Base-by-base conservation (phyloP, 228 moss, liverwort and hornwort genomes). In the Sphagnum magellanicum region DNA sequence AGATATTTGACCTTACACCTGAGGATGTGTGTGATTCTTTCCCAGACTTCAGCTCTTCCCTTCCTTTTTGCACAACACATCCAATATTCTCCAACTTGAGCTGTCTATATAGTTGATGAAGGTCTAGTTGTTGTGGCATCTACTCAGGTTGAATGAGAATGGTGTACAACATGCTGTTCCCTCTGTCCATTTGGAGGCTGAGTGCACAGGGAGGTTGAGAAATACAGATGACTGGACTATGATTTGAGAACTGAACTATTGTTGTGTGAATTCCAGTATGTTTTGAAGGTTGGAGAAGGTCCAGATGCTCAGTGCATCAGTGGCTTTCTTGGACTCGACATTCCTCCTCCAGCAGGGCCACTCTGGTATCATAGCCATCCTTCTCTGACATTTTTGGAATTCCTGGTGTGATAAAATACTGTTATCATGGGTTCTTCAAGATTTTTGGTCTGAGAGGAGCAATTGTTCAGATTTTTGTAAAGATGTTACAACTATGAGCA, bases 261-360 rank as follows among this genome's bases (percentile, higher is more conserved):
- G 32, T 32, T 2, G 32, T 16, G 6, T 51, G 67, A 66, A 13
- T 55, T 72, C 16, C 78, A 95, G 89, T 92, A 95, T 66, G 70
- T 91, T 13, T 70, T 95, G 78, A 85, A 89, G 81, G 77, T 92
- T 70, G 95, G 90, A 49, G 95, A 89, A 32, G 92, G 90, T 5
- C 53, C 48, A 11, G 85, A 89, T 74, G 85, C 87, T 51, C 95
- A 95, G 77, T 95, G 95, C 76, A 70, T 95, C 5, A 95, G 92
- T 72, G 95, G 95, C 69, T 95, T 95, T 73, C 74, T 92, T 14
- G 92, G 89, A 60, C 76, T 95, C 49, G 92, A 95, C 72, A 66
- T 92, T 16, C 88, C 95, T 5, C 80, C 87, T 63, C 95, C 92
- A 72, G 71, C 81, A 59, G 95, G 92, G 46, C 95, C 92, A 9